Conservation (phyloP, 495 filamentous ascomycete genomes). For the Penicillium antarcticum region DNA sequence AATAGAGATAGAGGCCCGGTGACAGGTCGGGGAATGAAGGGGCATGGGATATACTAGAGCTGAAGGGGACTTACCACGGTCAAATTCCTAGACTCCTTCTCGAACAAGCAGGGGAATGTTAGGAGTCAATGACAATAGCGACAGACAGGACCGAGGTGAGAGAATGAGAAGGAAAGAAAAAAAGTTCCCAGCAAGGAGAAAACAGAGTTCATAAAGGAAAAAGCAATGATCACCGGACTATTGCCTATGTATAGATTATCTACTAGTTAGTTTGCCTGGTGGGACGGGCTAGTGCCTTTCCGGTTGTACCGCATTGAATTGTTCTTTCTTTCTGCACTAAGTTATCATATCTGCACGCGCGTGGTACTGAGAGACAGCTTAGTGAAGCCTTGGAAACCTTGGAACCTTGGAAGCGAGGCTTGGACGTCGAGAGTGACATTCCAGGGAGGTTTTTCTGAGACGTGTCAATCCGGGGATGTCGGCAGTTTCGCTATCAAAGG, state of each 20-base stretch:
- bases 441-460: not conserved
- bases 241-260: slow-evolving; percentile 6
- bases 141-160: slow-evolving; percentile 5
- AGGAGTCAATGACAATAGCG: slow-evolving; percentile 6
- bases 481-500: not conserved
- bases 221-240: slow-evolving; percentile 5
- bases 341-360: not conserved
- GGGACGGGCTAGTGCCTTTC: slow-evolving; percentile 3
- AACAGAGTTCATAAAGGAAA: slow-evolving; percentile 6
- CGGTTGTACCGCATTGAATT: not conserved
- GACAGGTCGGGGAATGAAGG: slow-evolving; percentile 23
- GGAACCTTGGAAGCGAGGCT: not conserved
- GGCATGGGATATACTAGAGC: not conserved
- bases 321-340: not conserved
- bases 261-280: slow-evolving; percentile 7
- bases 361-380: not conserved
- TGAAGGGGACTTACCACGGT: slow-evolving; percentile 7
- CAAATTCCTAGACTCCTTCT: slow-evolving; percentile 4
- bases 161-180: slow-evolving; percentile 9
- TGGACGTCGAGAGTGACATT: not conserved
- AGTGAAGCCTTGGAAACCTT: not conserved
- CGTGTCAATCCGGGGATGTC: slow-evolving; percentile 19
- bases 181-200: slow-evolving; percentile 8
- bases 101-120: slow-evolving; percentile 6
- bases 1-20: not conserved